These are phyloP conservation scores for Pseudogymnoascus sp. DNA, from an alignment of 2,329 filamentous ascomycete species.

Conservation along the genomic window DNA sequence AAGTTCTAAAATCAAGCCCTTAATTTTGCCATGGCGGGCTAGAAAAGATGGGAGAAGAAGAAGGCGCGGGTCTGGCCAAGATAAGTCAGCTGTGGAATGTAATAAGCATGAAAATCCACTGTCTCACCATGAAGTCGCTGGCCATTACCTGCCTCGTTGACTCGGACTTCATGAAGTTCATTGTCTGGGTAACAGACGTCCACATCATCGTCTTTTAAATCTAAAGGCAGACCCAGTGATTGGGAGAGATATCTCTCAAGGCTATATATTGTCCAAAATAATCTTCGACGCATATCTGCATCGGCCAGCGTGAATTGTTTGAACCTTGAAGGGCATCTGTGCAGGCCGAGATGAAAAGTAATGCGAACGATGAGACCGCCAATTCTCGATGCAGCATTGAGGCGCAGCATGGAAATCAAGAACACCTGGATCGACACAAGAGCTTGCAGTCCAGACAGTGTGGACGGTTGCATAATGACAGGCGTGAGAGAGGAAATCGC, in stretches of 20 bases:
- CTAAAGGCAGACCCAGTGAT: slow-evolving; percentile 45
- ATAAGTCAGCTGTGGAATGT: slow-evolving; percentile 12
- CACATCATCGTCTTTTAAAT: slow-evolving; percentile 47
- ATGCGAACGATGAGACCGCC: slow-evolving; percentile 47
- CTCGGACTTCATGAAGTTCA: slow-evolving; percentile 33
- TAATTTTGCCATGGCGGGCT: slow-evolving; percentile 39
- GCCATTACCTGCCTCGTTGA: slow-evolving; percentile 11
- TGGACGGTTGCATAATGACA: slow-evolving; percentile 38
- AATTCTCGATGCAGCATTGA: slow-evolving; percentile 48
- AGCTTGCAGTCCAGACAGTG: slow-evolving; percentile 40
- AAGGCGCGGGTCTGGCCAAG: slow-evolving; percentile 23
- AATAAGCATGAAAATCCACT: slow-evolving; percentile 1
- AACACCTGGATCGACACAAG: slow-evolving; percentile 46
- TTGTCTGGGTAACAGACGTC: slow-evolving; percentile 47
- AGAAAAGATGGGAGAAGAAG: slow-evolving; percentile 28
- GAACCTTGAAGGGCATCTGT: slow-evolving; percentile 46
- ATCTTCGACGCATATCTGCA: slow-evolving; percentile 38
- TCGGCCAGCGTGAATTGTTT: slow-evolving; percentile 40
- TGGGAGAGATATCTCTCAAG: slow-evolving; percentile 48
- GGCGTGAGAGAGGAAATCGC: slow-evolving; percentile 41
- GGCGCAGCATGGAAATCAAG: slow-evolving; percentile 45
- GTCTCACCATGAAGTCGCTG: slow-evolving; percentile 14
- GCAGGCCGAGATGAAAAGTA: slow-evolving; percentile 48
- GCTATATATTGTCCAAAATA: slow-evolving; percentile 50
- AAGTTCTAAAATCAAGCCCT: slow-evolving; percentile 43